Percentiles rank a stretch among this genome's conserved stretches.
These are phyloP conservation scores for Xylaria arbuscula DNA, from an alignment of 2,329 filamentous ascomycete genomes.

Conservation along the genomic window DNA sequence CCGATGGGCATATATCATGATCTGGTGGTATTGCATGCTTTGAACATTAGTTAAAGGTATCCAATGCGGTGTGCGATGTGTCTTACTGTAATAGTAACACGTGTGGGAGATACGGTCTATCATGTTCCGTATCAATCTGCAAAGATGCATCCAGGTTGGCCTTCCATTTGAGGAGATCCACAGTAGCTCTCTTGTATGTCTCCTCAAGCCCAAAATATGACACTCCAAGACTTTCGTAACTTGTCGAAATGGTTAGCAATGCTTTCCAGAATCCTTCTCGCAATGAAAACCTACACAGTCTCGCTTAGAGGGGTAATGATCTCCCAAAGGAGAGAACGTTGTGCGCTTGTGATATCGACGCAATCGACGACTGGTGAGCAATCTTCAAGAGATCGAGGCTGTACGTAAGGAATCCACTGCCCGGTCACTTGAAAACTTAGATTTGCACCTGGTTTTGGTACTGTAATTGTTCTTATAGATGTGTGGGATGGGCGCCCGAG, in stretches of 20 bases:
- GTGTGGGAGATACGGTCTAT: neutral
- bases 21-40: constrained; percentile 34
- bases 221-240: neutral
- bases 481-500: constrained; percentile 5
- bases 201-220: neutral
- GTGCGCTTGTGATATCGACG: neutral
- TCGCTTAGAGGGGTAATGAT: constrained; percentile 7
- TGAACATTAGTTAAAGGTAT: neutral
- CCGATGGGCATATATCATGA: constrained; percentile 27
- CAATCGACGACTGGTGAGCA: constrained; percentile 2
- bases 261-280: neutral
- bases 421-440: neutral
- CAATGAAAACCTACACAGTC: neutral
- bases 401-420: constrained; percentile 5
- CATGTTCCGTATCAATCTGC: constrained; percentile 1
- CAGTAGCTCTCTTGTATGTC: neutral
- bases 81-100: constrained; percentile 2
- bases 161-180: constrained; percentile 9
- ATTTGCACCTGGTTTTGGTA: neutral
- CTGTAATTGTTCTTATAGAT: constrained; percentile 1
- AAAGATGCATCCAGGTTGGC: neutral
- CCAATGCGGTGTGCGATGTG: neutral
- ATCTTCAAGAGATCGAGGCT: neutral
- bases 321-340: neutral
- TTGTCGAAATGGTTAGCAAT: neutral